Conservation (phyloP, 2,329 filamentous ascomycete genomes). For the Fusarium ramigenum region DNA sequence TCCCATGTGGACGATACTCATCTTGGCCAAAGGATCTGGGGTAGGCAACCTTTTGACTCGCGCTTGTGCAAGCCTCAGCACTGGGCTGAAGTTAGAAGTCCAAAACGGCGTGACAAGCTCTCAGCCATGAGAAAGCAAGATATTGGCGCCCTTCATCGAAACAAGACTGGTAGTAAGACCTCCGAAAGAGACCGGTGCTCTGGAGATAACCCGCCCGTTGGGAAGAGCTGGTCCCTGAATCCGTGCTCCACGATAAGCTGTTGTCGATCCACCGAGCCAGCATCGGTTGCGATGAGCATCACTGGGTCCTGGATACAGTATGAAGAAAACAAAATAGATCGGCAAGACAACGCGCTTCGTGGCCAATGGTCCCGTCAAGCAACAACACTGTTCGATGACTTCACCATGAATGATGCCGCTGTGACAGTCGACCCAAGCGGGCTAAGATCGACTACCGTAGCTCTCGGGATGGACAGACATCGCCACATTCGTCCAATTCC, state of each 20-base stretch:
- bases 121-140: not conserved
- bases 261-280: slow-evolving; percentile 4
- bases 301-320: not conserved
- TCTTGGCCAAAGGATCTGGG: slow-evolving; percentile 26
- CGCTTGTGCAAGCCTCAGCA: slow-evolving; percentile 22
- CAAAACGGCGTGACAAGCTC: slow-evolving; percentile 19
- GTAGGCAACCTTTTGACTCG: slow-evolving; percentile 20
- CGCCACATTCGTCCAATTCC: slow-evolving; percentile 39
- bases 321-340: slow-evolving; percentile 38
- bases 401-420: slow-evolving; percentile 23
- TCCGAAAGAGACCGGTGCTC: slow-evolving; percentile 6
- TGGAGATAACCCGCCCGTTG: not conserved
- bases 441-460: slow-evolving; percentile 37
- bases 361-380: slow-evolving; percentile 10
- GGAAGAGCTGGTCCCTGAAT: slow-evolving; percentile 12
- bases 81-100: slow-evolving; percentile 14
- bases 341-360: slow-evolving; percentile 16
- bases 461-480: slow-evolving; percentile 30
- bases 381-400: slow-evolving; percentile 27
- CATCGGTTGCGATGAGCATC: slow-evolving; percentile 21
- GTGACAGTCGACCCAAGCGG: slow-evolving; percentile 32
- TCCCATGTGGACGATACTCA: slow-evolving; percentile 2
- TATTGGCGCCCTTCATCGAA: not conserved
- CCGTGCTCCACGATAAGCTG: slow-evolving; percentile 16
- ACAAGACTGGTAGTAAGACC: slow-evolving; percentile 9